These are phyloP conservation scores for Nannizziopsis arthrosporioides DNA, from an alignment of 2,329 filamentous ascomycete species.

Conservation along the genomic window DNA sequence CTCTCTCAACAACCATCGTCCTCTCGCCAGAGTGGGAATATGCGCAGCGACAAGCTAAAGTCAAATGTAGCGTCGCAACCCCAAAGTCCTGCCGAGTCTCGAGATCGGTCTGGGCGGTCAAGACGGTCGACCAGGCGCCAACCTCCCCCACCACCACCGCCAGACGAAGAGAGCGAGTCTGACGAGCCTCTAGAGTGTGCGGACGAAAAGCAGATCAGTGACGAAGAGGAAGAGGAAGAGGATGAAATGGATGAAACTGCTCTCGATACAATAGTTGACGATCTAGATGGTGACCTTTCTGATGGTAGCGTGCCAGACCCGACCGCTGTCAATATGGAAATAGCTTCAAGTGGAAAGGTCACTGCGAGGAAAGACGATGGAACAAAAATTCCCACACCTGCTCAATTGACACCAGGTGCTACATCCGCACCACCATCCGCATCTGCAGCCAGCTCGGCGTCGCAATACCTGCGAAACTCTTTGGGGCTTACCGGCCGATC, in stretches of 20 bases:
- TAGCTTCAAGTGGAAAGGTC: constrained; percentile 74
- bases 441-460: constrained; percentile 16
- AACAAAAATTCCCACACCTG: constrained; percentile 71
- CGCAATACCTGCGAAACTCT: constrained; percentile 40
- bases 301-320: constrained; percentile 66
- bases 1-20: constrained; percentile 9
- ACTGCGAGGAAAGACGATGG: constrained; percentile 88
- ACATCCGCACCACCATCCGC: constrained; percentile 30
- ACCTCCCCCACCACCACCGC: constrained; percentile 33
- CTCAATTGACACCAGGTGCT: constrained; percentile 43
- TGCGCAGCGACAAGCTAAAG: constrained; percentile 9
- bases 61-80: constrained; percentile 16
- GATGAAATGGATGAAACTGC: constrained; percentile 45
- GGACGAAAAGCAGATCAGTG: constrained; percentile 65
- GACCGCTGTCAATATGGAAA: constrained; percentile 81
- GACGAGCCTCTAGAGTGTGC: constrained; percentile 77
- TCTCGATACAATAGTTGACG: constrained; percentile 79
- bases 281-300: constrained; percentile 72
- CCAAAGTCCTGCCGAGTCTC: constrained; percentile 28
- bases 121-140: constrained; percentile 11
- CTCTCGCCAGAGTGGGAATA: constrained; percentile 21
- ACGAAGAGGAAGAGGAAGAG: constrained; percentile 52
- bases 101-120: constrained; percentile 14
- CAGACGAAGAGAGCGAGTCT: constrained; percentile 49
- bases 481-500: constrained; percentile 47